These are phyloP conservation scores for Volvariella volvacea DNA, from an alignment of 1,284 basidiomycete genomes.

Conservation along the genomic window DNA sequence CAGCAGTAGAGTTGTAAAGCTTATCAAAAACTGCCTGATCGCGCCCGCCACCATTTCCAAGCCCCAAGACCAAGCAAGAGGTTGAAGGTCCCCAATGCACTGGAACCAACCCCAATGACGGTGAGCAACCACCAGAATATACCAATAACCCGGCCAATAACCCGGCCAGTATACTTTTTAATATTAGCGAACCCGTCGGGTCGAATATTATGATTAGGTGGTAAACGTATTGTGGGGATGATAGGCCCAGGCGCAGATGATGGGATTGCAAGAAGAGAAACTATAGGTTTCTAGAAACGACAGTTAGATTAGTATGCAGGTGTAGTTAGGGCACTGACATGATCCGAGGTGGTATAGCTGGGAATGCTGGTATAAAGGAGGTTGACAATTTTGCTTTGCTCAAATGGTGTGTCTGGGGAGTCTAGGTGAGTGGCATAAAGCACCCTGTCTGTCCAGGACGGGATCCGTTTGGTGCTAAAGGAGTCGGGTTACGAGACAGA, in stretches of 20 bases:
- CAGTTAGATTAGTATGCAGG: slow-evolving; percentile 2
- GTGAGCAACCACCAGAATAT: slow-evolving; percentile 69
- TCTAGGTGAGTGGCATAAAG: slow-evolving; percentile 82
- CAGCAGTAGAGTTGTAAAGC: no score
- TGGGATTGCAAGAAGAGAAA: slow-evolving; percentile 55
- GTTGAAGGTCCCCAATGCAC: slow-evolving; percentile 59
- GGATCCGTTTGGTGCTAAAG: slow-evolving; percentile 63
- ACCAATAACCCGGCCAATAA: slow-evolving; percentile 69
- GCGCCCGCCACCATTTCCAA: slow-evolving; percentile 42
- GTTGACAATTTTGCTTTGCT: slow-evolving; percentile 52
- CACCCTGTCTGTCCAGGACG: slow-evolving; percentile 94
- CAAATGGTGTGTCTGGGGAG: slow-evolving; percentile 37
- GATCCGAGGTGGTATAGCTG: slow-evolving; percentile 73
- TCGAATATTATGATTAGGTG: slow-evolving; percentile 38
- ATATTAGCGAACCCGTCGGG: slow-evolving; percentile 45
- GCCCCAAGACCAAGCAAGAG: slow-evolving; percentile 53
- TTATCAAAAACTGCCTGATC: no score
- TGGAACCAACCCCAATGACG: slow-evolving; percentile 70
- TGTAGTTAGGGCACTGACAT: slow-evolving; percentile 36
- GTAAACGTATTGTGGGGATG: slow-evolving; percentile 43
- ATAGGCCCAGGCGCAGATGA: slow-evolving; percentile 18
- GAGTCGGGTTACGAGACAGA: slow-evolving; percentile 1
- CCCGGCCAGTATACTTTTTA: slow-evolving; percentile 59
- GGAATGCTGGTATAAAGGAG: slow-evolving; percentile 70
- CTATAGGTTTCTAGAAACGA: slow-evolving; percentile 57